Evolutionary conservation across 106 monocot species (phyloP).

Genomic region (Phalaenopsis equestris): DNA sequence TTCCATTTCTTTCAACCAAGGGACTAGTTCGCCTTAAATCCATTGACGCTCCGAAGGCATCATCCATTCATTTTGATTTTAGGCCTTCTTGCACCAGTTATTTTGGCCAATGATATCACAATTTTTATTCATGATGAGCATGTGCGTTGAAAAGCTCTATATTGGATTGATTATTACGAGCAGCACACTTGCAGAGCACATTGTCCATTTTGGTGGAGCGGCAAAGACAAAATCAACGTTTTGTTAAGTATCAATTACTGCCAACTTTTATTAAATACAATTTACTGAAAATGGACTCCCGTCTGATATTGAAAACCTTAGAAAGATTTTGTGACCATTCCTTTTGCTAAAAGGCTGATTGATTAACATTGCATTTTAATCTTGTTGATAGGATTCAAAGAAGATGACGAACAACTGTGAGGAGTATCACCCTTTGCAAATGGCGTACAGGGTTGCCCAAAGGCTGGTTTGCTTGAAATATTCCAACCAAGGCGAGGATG

Average conservation of each 20-base stretch:
- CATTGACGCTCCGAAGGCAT: no score
- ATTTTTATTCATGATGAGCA: no score
- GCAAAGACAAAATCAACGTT: not conserved
- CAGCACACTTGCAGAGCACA: not conserved
- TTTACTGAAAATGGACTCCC: not conserved
- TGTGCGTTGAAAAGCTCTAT: no score
- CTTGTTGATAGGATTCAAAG: conserved; percentile 46
- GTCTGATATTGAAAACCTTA: not conserved
- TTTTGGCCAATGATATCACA: no score
- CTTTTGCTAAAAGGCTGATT: no score
- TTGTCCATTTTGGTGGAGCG: not conserved
- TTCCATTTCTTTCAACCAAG: no score
- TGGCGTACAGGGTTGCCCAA: conserved; percentile 67
- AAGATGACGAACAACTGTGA: conserved; percentile 64
- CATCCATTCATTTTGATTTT: no score
- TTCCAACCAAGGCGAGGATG: conserved; percentile 84
- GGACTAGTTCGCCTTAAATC: no score
- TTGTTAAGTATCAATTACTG: not conserved
- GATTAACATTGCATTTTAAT: not conserved
- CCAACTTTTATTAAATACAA: no score
- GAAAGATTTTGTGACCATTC: not conserved
- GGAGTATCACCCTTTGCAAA: conserved; percentile 55
- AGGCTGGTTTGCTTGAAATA: conserved; percentile 85
- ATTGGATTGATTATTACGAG: not conserved
- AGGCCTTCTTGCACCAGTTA: no score